Conservation (phyloP, 495 filamentous ascomycete genomes). For the Lepraria neglecta region DNA sequence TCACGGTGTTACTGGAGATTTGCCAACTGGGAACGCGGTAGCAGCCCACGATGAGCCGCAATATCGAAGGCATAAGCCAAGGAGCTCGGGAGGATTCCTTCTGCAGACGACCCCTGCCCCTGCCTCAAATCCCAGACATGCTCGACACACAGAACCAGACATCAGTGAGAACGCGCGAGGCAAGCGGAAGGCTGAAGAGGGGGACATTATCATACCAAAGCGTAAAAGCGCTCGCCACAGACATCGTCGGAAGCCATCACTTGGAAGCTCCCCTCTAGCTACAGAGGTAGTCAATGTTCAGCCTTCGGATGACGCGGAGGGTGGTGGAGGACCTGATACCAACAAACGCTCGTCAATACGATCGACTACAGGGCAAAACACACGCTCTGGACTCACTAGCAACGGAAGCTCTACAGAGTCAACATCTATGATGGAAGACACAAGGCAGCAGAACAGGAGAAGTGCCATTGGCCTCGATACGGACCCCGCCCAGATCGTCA, state of each 20-base stretch:
- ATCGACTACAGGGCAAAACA: slow-evolving; percentile 9
- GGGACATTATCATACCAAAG: slow-evolving; percentile 20
- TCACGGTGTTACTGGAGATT: not conserved
- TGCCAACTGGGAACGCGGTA: not conserved
- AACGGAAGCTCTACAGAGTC: slow-evolving; percentile 11
- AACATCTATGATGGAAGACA: not conserved
- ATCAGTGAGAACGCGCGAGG: slow-evolving; percentile 20
- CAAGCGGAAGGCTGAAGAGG: slow-evolving; percentile 23
- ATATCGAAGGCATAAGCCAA: slow-evolving; percentile 28
- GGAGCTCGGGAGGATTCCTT: slow-evolving; percentile 43
- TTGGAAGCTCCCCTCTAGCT: slow-evolving; percentile 29
- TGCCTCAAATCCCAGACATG: slow-evolving; percentile 34
- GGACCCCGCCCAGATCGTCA: slow-evolving; percentile 82
- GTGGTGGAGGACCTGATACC: not conserved
- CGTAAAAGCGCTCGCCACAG: slow-evolving; percentile 9
- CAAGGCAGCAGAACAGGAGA: not conserved
- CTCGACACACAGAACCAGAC: slow-evolving; percentile 1
- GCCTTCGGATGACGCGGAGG: not conserved
- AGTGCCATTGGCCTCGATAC: slow-evolving; percentile 47
- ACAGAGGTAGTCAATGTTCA: slow-evolving; percentile 24
- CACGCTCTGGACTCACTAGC: slow-evolving; percentile 11
- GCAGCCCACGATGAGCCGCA: slow-evolving; percentile 10
- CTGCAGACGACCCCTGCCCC: slow-evolving; percentile 35
- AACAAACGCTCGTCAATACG: slow-evolving; percentile 3
- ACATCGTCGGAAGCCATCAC: slow-evolving; percentile 15